Evolutionary conservation across 352 stramenopile genomes (phyloP).

Genomic region (Pythium folliculosum): DNA sequence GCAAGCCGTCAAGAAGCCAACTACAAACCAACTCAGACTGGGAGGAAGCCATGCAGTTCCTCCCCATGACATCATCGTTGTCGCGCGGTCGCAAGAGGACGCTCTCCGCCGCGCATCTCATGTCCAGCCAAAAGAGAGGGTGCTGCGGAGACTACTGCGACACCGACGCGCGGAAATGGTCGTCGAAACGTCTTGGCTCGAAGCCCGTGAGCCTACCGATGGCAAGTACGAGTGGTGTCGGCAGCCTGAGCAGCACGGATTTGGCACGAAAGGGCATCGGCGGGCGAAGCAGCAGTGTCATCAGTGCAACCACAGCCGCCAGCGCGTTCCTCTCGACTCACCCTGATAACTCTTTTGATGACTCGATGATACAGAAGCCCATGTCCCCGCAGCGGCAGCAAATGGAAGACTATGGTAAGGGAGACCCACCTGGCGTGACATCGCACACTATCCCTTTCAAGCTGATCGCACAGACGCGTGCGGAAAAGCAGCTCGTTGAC

Average conservation of each 20-base stretch:
- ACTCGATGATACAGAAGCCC: conserved; percentile 32
- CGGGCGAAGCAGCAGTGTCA: conserved; percentile 46
- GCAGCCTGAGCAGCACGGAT: not conserved
- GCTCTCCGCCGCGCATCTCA: conserved; percentile 62
- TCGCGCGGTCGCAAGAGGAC: conserved; percentile 56
- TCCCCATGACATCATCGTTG: conserved; percentile 50
- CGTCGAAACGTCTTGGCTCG: conserved; percentile 37
- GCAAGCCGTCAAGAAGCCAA: conserved; percentile 19
- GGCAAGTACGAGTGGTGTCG: not conserved
- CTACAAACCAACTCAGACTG: conserved; percentile 43
- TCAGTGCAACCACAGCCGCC: conserved; percentile 50
- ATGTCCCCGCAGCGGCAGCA: conserved; percentile 42
- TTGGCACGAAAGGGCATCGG: conserved; percentile 17
- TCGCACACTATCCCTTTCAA: conserved; percentile 78
- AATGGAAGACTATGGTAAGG: conserved; percentile 19
- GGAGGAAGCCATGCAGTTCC: conserved; percentile 58
- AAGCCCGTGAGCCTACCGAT: not conserved
- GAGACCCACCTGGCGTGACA: not conserved
- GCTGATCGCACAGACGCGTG: conserved; percentile 72
- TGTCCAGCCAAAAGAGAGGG: conserved; percentile 73
- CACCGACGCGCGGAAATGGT: conserved; percentile 42
- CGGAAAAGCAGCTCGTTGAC: conserved; percentile 79
- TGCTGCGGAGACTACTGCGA: conserved; percentile 75
- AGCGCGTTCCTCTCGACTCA: conserved; percentile 56
- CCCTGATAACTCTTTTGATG: conserved; percentile 30